Base-by-base conservation (phyloP, 2,329 filamentous ascomycete species). In the Fusarium nanum region DNA sequence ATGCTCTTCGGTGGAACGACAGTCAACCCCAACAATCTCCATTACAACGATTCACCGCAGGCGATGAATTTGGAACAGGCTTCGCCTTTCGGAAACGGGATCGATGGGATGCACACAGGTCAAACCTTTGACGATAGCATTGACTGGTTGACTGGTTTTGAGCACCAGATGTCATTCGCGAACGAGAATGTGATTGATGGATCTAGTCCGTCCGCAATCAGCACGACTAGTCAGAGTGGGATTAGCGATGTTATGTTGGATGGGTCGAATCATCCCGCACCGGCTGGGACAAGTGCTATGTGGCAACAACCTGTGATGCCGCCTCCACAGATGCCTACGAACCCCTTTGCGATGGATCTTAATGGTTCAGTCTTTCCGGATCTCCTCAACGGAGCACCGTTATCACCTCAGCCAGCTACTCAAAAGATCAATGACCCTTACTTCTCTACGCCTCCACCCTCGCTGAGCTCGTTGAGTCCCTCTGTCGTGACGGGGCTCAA, bases 181-280 rank as follows among this genome's bases (percentile, higher is more conserved):
- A 92, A 91, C 75, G 94, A 97, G 73, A 91, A 90, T 71, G 93
- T 93, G 28, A 88, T 98, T 56, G 95, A 97, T 75, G 94, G 92
- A 63, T 98, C 96, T 13, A 98, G 96, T 16, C 96, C 96, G 18
- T 98, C 96, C 11, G 94, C 94, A 48, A 95, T 98, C 79, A 98
- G 95, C 83, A 97, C 93, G 45, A 93, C 93, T 63, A 98, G 94
- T 81, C 94, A 97, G 77, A 95, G 92, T 78, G 93, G 91, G 53
- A 92, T 94, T 79, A 97, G 93, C 80, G 96, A 98, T 78, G 89
- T 94, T 64, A 94, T 97, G 91, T 85, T 96, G 61, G 94, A 98
- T 79, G 93, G 93, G 64, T 89, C 88, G 40, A 91, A 90, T 78
- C 89, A 91, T 71, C 85, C 87, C 42, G 83, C 86, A 40, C 81